These are phyloP conservation scores for Salix udensis DNA, from an alignment of 345 rosid genomes.

Conservation along the genomic window DNA sequence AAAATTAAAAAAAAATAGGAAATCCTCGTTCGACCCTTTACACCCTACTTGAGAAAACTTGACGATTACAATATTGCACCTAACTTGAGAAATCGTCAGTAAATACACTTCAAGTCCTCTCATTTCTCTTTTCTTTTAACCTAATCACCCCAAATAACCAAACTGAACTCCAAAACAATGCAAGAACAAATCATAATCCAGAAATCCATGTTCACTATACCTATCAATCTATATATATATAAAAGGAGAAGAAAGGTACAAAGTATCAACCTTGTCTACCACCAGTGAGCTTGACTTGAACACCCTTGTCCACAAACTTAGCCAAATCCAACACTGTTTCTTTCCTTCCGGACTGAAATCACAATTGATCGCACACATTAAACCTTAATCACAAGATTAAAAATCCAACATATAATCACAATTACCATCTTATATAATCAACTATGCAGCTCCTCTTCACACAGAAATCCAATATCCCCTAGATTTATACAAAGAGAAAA, in stretches of 20 bases:
- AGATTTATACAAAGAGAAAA: neutral
- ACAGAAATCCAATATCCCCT: slow-evolving; percentile 2
- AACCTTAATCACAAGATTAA: neutral
- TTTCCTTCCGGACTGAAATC: slow-evolving; percentile 76
- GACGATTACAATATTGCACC: neutral
- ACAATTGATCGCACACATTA: slow-evolving; percentile 3
- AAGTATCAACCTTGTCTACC: slow-evolving; percentile 77
- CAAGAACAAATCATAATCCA: neutral
- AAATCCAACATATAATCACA: neutral
- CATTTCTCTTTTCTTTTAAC: neutral
- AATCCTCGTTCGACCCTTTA: neutral
- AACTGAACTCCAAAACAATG: neutral
- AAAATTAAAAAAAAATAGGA: neutral
- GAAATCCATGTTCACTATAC: neutral
- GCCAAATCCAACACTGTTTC: slow-evolving; percentile 97
- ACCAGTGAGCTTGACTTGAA: slow-evolving; percentile 94
- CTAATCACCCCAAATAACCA: neutral
- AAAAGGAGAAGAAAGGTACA: neutral
- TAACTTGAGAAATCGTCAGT: neutral
- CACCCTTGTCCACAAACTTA: slow-evolving; percentile 96
- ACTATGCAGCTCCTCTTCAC: neutral
- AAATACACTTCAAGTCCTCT: neutral
- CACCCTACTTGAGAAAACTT: neutral
- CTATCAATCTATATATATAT: neutral
- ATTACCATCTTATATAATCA: neutral